Percentiles rank a stretch among this genome's conserved stretches.
Evolutionary conservation across 495 filamentous ascomycete species (phyloP).

Genomic region (Aspergillus affinis): DNA sequence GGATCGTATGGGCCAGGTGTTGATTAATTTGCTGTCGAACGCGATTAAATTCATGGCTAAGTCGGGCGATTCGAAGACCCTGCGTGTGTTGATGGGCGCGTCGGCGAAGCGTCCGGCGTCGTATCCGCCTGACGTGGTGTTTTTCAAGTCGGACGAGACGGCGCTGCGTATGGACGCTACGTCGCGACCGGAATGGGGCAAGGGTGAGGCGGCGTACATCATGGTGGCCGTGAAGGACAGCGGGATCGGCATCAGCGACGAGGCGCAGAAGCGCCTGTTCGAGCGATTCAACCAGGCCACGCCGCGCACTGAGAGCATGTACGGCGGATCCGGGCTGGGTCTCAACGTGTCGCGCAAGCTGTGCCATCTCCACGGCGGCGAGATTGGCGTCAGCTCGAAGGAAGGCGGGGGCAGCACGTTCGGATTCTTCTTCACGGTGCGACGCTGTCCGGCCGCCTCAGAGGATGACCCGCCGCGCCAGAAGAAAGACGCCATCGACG

Average conservation of each 20-base stretch:
- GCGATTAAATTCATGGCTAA: slow-evolving; percentile 74
- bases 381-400: slow-evolving; percentile 75
- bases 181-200: slow-evolving; percentile 60
- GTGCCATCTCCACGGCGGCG: slow-evolving; percentile 78
- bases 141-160: slow-evolving; percentile 47
- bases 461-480: slow-evolving; percentile 25
- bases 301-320: slow-evolving; percentile 75
- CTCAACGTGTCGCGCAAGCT: slow-evolving; percentile 79
- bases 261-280: slow-evolving; percentile 75
- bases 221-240: slow-evolving; percentile 76
- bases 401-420: slow-evolving; percentile 77
- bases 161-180: slow-evolving; percentile 44
- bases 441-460: slow-evolving; percentile 33
- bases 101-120: slow-evolving; percentile 52
- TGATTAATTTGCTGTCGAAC: slow-evolving; percentile 75
- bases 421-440: slow-evolving; percentile 74
- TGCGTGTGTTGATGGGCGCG: slow-evolving; percentile 69
- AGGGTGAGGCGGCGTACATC: slow-evolving; percentile 65
- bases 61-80: slow-evolving; percentile 51
- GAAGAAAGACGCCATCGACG: slow-evolving; percentile 16
- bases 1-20: slow-evolving; percentile 67
- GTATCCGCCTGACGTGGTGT: slow-evolving; percentile 49
- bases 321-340: slow-evolving; percentile 80
- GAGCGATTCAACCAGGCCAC: slow-evolving; percentile 79
- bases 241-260: slow-evolving; percentile 70